phyloP scores from a whole-genome alignment of 2,329 filamentous ascomycete species.

The Penicillium sp. region DNA sequence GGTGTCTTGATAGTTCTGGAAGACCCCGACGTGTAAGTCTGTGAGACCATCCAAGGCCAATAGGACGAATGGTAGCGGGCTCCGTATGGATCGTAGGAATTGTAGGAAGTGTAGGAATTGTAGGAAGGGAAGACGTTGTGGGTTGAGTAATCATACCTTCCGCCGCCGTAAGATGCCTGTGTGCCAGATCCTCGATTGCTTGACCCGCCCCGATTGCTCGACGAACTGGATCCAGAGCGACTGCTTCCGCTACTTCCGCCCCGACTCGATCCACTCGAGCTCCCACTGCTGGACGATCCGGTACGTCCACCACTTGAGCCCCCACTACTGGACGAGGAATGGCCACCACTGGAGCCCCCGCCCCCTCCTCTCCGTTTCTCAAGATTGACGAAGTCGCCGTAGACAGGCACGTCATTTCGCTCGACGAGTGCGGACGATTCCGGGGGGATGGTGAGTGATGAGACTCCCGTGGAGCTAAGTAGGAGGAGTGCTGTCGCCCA shows the following conservation, averaged over 20 bases:
- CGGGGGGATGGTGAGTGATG: constrained; percentile 25
- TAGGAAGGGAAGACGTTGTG: not conserved
- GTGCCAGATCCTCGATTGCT: constrained; percentile 23
- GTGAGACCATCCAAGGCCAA: constrained; percentile 37
- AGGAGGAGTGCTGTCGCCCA: constrained; percentile 26
- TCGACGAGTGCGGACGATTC: constrained; percentile 10
- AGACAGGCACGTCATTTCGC: constrained; percentile 11
- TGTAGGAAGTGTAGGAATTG: not conserved
- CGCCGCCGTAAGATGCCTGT: constrained; percentile 12
- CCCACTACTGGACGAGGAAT: constrained; percentile 22
- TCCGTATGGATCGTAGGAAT: not conserved
- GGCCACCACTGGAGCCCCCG: constrained; percentile 22
- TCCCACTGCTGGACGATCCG: constrained; percentile 20
- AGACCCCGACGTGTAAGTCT: not conserved
- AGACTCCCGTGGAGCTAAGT: constrained; percentile 26
- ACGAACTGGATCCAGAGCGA: constrained; percentile 17
- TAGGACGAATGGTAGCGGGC: not conserved
- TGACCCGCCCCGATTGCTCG: constrained; percentile 22
- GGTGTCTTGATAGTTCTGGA: not conserved
- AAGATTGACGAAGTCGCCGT: constrained; percentile 25
- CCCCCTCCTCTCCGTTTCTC: constrained; percentile 49
- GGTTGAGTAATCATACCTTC: constrained; percentile 13
- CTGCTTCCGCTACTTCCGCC: too few species aligned
- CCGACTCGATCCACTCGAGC: constrained; percentile 20
- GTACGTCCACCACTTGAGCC: constrained; percentile 25